Percentiles rank a stretch among this genome's conserved stretches.
Evolutionary conservation across 129 eudicot species (phyloP).

Genomic region (Gnaphalium uliginosum): DNA sequence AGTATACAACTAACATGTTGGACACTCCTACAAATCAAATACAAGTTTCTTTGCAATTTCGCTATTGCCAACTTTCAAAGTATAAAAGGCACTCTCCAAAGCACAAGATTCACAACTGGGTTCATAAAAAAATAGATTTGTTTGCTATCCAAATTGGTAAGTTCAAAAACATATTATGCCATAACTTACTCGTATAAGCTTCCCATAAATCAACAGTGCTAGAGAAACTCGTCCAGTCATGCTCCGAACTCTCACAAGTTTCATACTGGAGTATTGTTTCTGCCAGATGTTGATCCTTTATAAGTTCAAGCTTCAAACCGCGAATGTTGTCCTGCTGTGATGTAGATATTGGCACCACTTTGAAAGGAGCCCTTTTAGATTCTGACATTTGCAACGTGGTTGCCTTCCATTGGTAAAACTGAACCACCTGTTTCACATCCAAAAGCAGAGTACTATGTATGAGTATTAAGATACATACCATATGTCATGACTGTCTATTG

Average conservation of each 20-base stretch:
- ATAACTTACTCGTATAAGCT: conserved; percentile 49
- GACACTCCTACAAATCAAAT: background rate
- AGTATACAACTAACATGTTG: no score
- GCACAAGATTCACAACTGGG: conserved; percentile 11
- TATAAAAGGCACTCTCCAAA: background rate
- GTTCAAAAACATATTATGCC: conserved; percentile 42
- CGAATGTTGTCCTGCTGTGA: conserved; percentile 38
- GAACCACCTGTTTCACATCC: conserved; percentile 61
- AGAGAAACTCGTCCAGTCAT: conserved; percentile 53
- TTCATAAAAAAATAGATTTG: conserved; percentile 48
- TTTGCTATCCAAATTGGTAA: conserved; percentile 67
- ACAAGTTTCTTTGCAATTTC: background rate
- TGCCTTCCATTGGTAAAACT: conserved; percentile 67
- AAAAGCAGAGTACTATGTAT: background rate
- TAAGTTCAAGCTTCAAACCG: conserved; percentile 35
- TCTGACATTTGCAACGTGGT: conserved; percentile 33
- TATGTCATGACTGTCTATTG: background rate
- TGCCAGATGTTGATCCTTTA: conserved; percentile 50
- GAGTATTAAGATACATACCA: conserved; percentile 2
- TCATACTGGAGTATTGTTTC: conserved; percentile 32
- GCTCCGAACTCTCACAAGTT: conserved; percentile 17
- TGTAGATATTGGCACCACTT: conserved; percentile 37
- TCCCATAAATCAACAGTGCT: conserved; percentile 63
- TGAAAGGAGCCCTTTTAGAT: conserved; percentile 10
- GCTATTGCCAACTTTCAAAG: background rate